Percentiles rank a stretch among this genome's conserved stretches.
Evolutionary conservation across 176 grass and related monocot genomes (phyloP).

Genomic region (Zizania latifolia): DNA sequence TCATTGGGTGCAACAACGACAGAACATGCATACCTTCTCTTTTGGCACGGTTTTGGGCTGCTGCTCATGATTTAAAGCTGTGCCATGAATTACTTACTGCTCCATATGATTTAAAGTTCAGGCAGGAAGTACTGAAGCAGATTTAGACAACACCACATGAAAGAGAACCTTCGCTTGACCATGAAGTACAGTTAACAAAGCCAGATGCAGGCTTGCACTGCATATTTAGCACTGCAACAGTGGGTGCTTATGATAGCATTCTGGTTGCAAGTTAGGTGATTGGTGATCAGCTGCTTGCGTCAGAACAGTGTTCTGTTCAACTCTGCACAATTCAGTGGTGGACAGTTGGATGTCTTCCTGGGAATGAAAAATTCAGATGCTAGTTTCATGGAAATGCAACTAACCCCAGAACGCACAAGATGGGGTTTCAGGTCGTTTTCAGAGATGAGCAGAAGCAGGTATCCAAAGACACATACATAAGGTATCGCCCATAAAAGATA

Average conservation of each 20-base stretch:
- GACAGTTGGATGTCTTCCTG: background rate
- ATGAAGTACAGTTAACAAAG: background rate
- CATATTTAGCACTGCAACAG: background rate
- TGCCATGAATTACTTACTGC: background rate
- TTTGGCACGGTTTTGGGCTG: background rate
- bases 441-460: background rate
- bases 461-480: background rate
- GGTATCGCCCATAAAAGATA: background rate
- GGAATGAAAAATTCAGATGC: background rate
- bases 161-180: background rate
- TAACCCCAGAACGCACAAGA: background rate
- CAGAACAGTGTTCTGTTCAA: background rate
- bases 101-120: background rate
- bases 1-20: background rate
- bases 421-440: background rate
- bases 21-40: background rate
- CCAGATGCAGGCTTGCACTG: background rate
- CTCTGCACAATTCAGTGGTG: background rate
- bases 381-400: background rate
- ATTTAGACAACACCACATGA: background rate
- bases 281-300: background rate
- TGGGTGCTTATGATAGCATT: background rate
- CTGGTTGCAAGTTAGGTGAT: background rate
- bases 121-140: background rate
- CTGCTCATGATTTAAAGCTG: background rate